These are phyloP conservation scores for Aphanoascus verrucosus DNA, from an alignment of 2,329 filamentous ascomycete species.

Conservation along the genomic window DNA sequence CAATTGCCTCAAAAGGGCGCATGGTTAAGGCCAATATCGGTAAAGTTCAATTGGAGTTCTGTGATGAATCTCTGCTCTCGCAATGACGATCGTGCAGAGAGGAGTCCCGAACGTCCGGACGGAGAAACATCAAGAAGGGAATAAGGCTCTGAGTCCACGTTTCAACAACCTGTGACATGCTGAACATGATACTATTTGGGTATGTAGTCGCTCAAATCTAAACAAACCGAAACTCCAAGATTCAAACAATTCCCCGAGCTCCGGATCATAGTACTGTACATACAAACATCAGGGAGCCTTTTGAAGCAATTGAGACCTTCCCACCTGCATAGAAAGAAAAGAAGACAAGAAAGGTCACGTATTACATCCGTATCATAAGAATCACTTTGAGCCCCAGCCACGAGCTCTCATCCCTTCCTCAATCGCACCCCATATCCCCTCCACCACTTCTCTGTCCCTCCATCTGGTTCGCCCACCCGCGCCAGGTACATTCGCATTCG, in stretches of 20 bases:
- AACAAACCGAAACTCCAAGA: neutral
- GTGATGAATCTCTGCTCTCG: no score
- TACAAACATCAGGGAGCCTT: neutral
- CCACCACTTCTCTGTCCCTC: constrained; percentile 85
- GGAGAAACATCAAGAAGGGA: no score
- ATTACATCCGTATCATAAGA: neutral
- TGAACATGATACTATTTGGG: neutral
- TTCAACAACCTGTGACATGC: no score
- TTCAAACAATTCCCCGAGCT: neutral
- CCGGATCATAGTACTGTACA: neutral
- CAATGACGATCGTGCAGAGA: no score
- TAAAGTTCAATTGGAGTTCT: no score
- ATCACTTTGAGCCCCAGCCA: constrained; percentile 43
- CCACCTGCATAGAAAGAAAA: constrained; percentile 5
- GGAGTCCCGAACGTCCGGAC: no score
- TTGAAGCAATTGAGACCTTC: neutral
- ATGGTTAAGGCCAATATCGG: no score
- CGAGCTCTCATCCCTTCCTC: constrained; percentile 77
- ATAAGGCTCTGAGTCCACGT: no score
- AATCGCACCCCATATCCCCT: constrained; percentile 81
- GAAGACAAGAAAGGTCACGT: neutral
- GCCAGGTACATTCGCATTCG: constrained; percentile 17
- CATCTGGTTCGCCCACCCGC: constrained; percentile 44
- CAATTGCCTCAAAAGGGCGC: no score
- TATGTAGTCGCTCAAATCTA: neutral